These are phyloP conservation scores for Allium sativum DNA, from an alignment of 106 monocot genomes.

Conservation along the genomic window DNA sequence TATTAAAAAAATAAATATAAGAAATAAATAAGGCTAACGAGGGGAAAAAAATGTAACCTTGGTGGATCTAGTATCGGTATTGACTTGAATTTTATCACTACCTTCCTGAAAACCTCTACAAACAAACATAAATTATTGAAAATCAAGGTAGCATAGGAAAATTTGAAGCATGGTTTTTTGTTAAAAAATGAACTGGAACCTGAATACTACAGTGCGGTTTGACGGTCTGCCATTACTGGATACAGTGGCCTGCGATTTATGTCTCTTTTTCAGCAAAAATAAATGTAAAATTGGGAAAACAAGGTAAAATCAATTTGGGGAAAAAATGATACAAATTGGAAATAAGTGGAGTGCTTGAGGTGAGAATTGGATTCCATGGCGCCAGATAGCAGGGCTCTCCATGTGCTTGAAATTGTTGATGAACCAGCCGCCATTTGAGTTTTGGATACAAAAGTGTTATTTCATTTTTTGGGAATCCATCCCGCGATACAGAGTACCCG, in stretches of 20 bases:
- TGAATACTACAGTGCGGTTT: constrained; percentile 92
- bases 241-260: constrained; percentile 49
- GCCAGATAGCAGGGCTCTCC: constrained; percentile 57
- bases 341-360: constrained; percentile 60
- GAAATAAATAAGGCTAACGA: too few relatives aligned
- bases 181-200: constrained; percentile 21
- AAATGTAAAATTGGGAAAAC: not conserved
- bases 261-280: not conserved
- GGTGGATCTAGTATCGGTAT: constrained; percentile 57
- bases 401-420: constrained; percentile 16
- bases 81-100: constrained; percentile 58
- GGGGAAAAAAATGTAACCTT: constrained; percentile 32
- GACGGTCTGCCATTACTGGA: constrained; percentile 45
- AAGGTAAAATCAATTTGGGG: not conserved
- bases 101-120: constrained; percentile 59
- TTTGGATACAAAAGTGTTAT: too few relatives aligned
- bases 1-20: not conserved
- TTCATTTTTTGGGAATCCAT: too few relatives aligned
- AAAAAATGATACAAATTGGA: constrained; percentile 56
- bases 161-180: not conserved
- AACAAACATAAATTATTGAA: not conserved
- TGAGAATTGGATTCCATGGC: constrained; percentile 68
- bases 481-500: too few relatives aligned
- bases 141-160: not conserved
- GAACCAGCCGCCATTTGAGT: not conserved